Evolutionary conservation across 768 basidiomycete species (phyloP).

Genomic region (Cytidiella melzeri): DNA sequence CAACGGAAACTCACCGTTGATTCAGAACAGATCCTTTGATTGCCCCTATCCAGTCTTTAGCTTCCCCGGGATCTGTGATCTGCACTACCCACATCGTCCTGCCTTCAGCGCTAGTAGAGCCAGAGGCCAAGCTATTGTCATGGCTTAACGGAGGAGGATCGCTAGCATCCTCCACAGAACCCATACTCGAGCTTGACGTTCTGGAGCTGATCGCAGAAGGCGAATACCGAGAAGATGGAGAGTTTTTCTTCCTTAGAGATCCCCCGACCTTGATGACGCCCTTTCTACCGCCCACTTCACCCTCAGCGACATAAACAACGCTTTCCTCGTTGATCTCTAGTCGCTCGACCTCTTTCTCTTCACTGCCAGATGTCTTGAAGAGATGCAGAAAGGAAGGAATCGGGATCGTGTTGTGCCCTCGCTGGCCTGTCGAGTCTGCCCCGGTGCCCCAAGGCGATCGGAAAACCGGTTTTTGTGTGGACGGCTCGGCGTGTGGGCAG

Average conservation of each 20-base stretch:
- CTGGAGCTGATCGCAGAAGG: neutral
- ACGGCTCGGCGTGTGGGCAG: conserved; percentile 17
- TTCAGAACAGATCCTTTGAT: conserved; percentile 69
- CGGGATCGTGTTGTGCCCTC: conserved; percentile 24
- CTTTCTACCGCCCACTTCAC: conserved; percentile 36
- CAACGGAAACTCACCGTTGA: conserved; percentile 46
- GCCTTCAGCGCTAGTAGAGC: conserved; percentile 28
- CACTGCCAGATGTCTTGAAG: conserved; percentile 52
- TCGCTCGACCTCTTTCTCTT: conserved; percentile 68
- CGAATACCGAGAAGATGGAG: conserved; percentile 18
- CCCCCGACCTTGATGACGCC: conserved; percentile 67
- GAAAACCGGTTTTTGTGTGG: conserved; percentile 3
- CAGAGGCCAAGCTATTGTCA: conserved; percentile 8
- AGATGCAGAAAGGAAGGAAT: conserved; percentile 59
- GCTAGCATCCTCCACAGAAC: neutral
- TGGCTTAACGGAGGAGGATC: neutral
- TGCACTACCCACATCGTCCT: conserved; percentile 68
- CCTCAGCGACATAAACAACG: conserved; percentile 64
- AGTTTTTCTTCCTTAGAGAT: conserved; percentile 29
- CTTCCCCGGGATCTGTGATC: conserved; percentile 51
- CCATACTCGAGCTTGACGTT: conserved; percentile 6
- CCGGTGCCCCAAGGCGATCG: neutral
- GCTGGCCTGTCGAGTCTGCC: conserved; percentile 23
- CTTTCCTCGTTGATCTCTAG: conserved; percentile 73
- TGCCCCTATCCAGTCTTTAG: conserved; percentile 69